phyloP scores from a whole-genome alignment of 2,329 filamentous ascomycete genomes.

The Sclerotinia borealis region DNA sequence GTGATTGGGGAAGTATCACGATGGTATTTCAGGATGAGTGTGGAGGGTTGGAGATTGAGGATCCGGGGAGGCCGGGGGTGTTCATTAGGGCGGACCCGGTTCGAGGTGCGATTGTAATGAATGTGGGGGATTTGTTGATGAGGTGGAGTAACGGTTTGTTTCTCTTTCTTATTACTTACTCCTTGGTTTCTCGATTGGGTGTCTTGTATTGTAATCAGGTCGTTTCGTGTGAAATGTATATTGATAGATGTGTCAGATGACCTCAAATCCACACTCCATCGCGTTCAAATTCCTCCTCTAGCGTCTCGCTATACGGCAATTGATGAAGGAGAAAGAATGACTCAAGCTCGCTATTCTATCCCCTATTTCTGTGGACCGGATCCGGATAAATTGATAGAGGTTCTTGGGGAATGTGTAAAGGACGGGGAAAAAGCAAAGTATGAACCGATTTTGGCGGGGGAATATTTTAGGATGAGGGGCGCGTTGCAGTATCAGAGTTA shows the following conservation, averaged over 20 bases:
- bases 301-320: constrained; percentile 35
- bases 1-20: constrained; percentile 46
- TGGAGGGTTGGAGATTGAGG: constrained; percentile 45
- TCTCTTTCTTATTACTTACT: not conserved
- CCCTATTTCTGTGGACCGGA: constrained; percentile 53
- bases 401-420: constrained; percentile 42
- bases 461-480: constrained; percentile 24
- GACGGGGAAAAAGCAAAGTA: constrained; percentile 43
- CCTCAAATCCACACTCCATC: constrained; percentile 48
- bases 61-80: constrained; percentile 34
- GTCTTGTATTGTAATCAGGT: not conserved
- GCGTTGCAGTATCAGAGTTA: constrained; percentile 23
- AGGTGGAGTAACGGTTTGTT: constrained; percentile 43
- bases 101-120: constrained; percentile 41
- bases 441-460: constrained; percentile 34
- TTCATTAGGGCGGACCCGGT: constrained; percentile 39
- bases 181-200: not conserved
- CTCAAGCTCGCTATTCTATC: constrained; percentile 50
- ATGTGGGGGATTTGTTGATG: constrained; percentile 45
- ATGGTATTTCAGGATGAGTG: constrained; percentile 48
- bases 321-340: constrained; percentile 36
- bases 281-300: constrained; percentile 42
- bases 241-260: constrained; percentile 33
- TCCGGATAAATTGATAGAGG: constrained; percentile 44
- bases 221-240: not conserved